phyloP scores from a whole-genome alignment of 2,329 filamentous ascomycete species.

The Gnomoniopsis smithogilvyi region DNA sequence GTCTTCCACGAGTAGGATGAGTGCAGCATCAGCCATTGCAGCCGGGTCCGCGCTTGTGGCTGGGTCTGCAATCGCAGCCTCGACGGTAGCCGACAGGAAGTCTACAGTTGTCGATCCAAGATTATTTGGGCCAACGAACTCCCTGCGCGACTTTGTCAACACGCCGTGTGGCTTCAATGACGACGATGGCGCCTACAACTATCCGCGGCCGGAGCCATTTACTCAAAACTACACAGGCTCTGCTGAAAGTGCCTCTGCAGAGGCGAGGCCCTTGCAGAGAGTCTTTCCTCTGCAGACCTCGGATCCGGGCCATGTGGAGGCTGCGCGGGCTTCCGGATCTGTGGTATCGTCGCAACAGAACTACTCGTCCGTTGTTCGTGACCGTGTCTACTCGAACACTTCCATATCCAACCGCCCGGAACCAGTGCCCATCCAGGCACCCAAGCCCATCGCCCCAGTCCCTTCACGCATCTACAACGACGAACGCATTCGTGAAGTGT shows the following conservation, averaged over 20 bases:
- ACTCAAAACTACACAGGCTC: constrained; percentile 21
- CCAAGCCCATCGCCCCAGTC: constrained; percentile 73
- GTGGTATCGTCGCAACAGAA: constrained; percentile 33
- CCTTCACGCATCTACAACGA: constrained; percentile 65
- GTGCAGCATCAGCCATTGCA: not conserved
- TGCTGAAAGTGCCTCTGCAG: constrained; percentile 33
- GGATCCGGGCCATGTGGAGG: constrained; percentile 63
- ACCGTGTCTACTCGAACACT: constrained; percentile 23
- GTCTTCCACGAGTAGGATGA: constrained; percentile 4
- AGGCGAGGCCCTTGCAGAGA: constrained; percentile 50
- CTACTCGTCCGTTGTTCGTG: constrained; percentile 25
- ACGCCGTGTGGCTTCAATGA: constrained; percentile 54
- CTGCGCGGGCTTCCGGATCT: constrained; percentile 41
- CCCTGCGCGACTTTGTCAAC: constrained; percentile 53
- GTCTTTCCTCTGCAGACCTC: constrained; percentile 65
- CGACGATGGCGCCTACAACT: constrained; percentile 25
- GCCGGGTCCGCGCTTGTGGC: not conserved
- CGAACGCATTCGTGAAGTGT: constrained; percentile 35
- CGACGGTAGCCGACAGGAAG: constrained; percentile 30
- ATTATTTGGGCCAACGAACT: constrained; percentile 59
- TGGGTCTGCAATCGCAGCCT: not conserved
- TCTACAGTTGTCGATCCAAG: constrained; percentile 54
- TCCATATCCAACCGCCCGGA: constrained; percentile 43
- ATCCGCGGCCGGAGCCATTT: constrained; percentile 20
- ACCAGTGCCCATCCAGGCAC: constrained; percentile 75